These are phyloP conservation scores for Cichorium intybus DNA, from an alignment of 140 eudicot genomes.

Conservation along the genomic window DNA sequence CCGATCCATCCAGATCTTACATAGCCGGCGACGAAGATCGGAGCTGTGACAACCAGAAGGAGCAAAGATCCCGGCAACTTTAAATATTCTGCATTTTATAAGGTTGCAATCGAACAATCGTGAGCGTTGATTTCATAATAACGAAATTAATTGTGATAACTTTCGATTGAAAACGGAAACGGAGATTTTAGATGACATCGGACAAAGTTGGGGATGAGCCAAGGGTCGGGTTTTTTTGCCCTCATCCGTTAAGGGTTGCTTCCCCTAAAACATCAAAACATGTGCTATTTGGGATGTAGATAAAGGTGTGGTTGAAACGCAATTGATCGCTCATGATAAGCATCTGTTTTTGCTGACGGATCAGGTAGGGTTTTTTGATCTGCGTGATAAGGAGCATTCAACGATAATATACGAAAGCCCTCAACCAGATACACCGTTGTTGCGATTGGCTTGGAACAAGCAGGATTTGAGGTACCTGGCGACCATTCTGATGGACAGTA, in stretches of 20 bases:
- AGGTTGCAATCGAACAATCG: background rate
- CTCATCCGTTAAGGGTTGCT: too few species aligned
- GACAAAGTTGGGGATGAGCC: background rate
- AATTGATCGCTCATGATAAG: too few species aligned
- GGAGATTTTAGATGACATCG: background rate
- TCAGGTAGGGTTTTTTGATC: slow-evolving; percentile 45
- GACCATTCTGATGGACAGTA: slow-evolving; percentile 65
- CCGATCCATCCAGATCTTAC: slow-evolving; percentile 56
- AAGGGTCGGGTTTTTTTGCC: too few species aligned
- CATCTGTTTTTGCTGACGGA: slow-evolving; percentile 51
- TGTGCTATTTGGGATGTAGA: too few species aligned
- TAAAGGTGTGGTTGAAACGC: too few species aligned
- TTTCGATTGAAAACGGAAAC: slow-evolving; percentile 1
- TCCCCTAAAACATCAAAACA: too few species aligned
- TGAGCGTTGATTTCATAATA: background rate
- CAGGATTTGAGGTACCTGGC: slow-evolving; percentile 84
- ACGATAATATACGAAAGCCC: slow-evolving; percentile 67
- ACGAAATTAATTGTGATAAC: background rate
- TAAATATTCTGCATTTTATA: slow-evolving; percentile 52
- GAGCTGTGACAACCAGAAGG: slow-evolving; percentile 69
- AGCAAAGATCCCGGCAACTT: slow-evolving; percentile 65
- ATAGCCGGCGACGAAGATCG: slow-evolving; percentile 57
- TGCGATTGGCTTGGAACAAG: slow-evolving; percentile 75
- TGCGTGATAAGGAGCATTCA: slow-evolving; percentile 56
- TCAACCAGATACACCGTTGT: slow-evolving; percentile 57